Base-by-base conservation (phyloP, 176 grass and related monocot species). In the Triticum dicoccoides region DNA sequence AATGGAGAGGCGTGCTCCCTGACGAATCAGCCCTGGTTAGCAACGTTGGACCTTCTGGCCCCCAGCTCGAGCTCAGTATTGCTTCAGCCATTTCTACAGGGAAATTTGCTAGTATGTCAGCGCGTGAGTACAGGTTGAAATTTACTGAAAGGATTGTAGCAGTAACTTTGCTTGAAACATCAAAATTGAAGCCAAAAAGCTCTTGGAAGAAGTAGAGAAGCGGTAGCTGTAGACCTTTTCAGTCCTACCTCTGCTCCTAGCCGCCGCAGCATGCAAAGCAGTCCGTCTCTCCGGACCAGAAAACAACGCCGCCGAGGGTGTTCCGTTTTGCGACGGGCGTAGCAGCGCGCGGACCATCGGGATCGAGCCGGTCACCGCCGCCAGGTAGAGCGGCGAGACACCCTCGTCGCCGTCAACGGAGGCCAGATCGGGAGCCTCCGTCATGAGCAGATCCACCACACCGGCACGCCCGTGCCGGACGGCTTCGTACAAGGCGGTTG, bases 321-420 rank as follows among this genome's bases (percentile, higher is more conserved):
- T 23, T 11, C 64, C 61, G 15, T 30, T 25, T 0, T 4, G 15
- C 0, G 44, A 54, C 18, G 62, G 54, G 6, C 51, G 64, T 0
- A 90, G 6, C 6, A 95, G 17, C 2, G 1, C 14, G 9, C 6
- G 38, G 0, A 89, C 72, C 47, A 84, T 79, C 8, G 39, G 8
- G 4, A 11, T 3, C 0, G 81, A 86, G 12, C 12, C 30, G 14
- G 3, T 15, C 39, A 18, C 9, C 14, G 41, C 82, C 0, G 88
- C 90, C 61, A 89, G n/a, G 78, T 92, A 95, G 11, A 95, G 76
- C 12, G 86, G 67, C 6, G 90, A 92, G 3, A 81, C 2, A 24
- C 38, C 38, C 3, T 45, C n/a, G 2, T 76, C 78, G 0, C 39
- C 34, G 1, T 69, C 20, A 0, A 87, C 23, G 0, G 35, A 15